These are phyloP conservation scores for Nigrospora osmanthi DNA, from an alignment of 2,329 filamentous ascomycete species.

Conservation along the genomic window DNA sequence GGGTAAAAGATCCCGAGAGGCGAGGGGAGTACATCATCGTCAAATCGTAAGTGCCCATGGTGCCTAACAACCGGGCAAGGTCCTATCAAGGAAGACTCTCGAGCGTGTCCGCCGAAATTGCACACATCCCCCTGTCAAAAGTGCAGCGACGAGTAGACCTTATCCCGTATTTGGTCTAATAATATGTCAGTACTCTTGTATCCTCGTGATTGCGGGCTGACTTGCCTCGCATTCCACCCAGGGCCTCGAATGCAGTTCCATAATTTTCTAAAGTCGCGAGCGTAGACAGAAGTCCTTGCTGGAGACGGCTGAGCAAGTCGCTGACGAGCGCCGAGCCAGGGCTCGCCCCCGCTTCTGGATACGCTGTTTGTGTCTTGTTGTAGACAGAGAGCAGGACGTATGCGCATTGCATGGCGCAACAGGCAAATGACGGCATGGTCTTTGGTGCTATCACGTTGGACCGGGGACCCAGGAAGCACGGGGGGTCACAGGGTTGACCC, in stretches of 20 bases:
- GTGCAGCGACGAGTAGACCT: slow-evolving; percentile 3
- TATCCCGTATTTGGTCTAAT: slow-evolving; percentile 7
- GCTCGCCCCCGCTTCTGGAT: slow-evolving; percentile 15
- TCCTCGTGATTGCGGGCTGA: background rate
- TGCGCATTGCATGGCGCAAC: slow-evolving; percentile 37
- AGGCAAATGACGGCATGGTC: slow-evolving; percentile 36
- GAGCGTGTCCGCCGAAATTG: too few species aligned
- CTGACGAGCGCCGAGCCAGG: slow-evolving; percentile 16
- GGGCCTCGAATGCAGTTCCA: slow-evolving; percentile 33
- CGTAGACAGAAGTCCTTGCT: slow-evolving; percentile 32
- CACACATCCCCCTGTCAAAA: background rate
- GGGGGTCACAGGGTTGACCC: slow-evolving; percentile 22
- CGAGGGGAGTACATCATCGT: too few species aligned
- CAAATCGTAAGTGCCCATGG: too few species aligned
- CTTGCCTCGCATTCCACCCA: slow-evolving; percentile 36
- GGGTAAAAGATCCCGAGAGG: too few species aligned
- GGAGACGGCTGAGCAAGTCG: slow-evolving; percentile 29
- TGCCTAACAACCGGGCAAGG: too few species aligned
- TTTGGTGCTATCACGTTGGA: slow-evolving; percentile 31
- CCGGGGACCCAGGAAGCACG: slow-evolving; percentile 24
- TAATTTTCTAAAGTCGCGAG: slow-evolving; percentile 34
- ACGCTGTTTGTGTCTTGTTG: slow-evolving; percentile 29
- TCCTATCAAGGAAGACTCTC: too few species aligned
- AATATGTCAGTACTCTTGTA: background rate
- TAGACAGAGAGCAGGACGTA: slow-evolving; percentile 35